Evolutionary conservation across 371 early-diverging fungal genomes (phyloP), one percentile per base, ranked within the genome.

Genomic region (Actinomortierella ambigua): DNA sequence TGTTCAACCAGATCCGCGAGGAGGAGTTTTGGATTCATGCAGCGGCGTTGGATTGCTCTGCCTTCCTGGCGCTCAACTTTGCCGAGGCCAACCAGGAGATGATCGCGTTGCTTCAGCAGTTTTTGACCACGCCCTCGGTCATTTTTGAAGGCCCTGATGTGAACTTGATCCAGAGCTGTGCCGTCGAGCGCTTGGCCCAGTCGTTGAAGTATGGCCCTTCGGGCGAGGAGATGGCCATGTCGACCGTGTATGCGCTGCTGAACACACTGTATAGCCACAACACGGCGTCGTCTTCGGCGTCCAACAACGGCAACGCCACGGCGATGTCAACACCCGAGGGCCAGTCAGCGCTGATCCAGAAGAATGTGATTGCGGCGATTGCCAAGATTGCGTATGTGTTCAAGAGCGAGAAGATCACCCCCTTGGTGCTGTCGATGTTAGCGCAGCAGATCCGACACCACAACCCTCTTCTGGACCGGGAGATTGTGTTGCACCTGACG

Each of bases 401-500:
- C n/a, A 82, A 82, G 59, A 82, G 86, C 61, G 86, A 88, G 50
- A 70, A 83, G 87, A 81, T 87, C 49, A 84, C 88, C n/a, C 77
- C 82, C 24, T 76, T 85, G 60, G 84, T 82, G 0, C 79, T 85
- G n/a, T 85, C 87, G 0, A 83, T 88, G 82, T 56, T 89, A 20
- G 75, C 82, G 5, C 80, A 82, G 52, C 83, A 85, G 44, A 79
- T 85, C 23, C 84, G 83, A 24, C 75, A 77, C 34, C 70, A 83
- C n/a, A 80, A 84, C 28, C 69, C 76, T 11, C 55, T 80, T 9
- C 53, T 83, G 11, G 84, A 77, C 20, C 79, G 81, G 7, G 79
- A 81, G 4, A 82, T 90, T 14, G 82, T 86, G 8, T 78, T 78
- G 15, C 77, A 75, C 20, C 61, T 88, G 58, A 85, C 86, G 1